Evolutionary conservation across 148 eudicot species (phyloP), one percentile per base, ranked within the genome.

Genomic region (Silene latifolia): DNA sequence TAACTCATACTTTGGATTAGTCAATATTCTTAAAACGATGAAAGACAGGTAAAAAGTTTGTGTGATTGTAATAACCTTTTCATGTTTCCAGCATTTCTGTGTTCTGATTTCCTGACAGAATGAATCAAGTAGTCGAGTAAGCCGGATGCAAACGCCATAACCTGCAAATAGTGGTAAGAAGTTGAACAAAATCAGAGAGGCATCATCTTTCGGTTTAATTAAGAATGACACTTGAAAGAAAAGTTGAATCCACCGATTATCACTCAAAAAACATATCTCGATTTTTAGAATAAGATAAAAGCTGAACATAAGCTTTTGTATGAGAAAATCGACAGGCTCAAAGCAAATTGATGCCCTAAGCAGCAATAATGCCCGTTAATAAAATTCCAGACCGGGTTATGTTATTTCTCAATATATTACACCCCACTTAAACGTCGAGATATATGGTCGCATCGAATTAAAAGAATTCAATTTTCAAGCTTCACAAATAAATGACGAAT

Each of bases 111-210:
- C 68, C 79, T 76, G 57, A 77, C 47, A 9, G 81, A 83, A 60
- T 76, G 69, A 64, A 91, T 46, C 72, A 69, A 85, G 75, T 80
- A 87, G 72, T 82, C 80, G 67, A 84, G 74, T 53, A 81, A 24
- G 81, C 93, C 89, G 51, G 86, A 86, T 42, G 82, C 64, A 76
- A 89, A 86, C 53, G 97, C 97, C 77, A 89, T 92, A 73, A 66
- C 91, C 97, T 91, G 85, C 76, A 76, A 67, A 76, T 9, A 23
- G 29, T 32, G 44, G 42, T 29, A 63, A 27, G 24, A 44, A 27
- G 21, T 65, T 19, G 58, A 68, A 63, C 73, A 44, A 72, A 72
- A 54, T 44, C 71, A 72, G 29, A 20, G n/a, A 64, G 29, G 60
- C 8, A 57, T 63, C 24, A n/a, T 5, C 24, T 8, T 5, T 11